Evolutionary conservation across 208 protist genomes (phyloP).

Genomic region (Leishmania martiniquensis): DNA sequence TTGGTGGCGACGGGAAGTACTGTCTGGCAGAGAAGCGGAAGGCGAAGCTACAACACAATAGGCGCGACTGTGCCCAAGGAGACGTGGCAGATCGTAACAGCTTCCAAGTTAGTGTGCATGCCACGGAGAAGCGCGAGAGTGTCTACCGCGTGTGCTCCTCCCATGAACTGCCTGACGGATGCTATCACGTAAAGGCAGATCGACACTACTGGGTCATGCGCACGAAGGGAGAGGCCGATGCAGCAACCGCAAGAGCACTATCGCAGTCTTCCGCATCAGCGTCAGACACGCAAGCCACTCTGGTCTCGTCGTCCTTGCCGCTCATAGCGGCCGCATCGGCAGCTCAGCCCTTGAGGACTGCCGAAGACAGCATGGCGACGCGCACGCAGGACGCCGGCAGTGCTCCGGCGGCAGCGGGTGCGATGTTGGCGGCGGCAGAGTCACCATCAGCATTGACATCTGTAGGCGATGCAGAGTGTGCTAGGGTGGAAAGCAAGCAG

Average conservation of each 20-base stretch:
- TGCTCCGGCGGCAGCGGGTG: not conserved
- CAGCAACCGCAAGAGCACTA: not conserved
- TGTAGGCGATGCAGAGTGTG: not conserved
- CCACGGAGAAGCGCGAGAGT: slow-evolving; percentile 12
- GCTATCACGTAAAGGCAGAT: slow-evolving; percentile 40
- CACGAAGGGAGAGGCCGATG: slow-evolving; percentile 1
- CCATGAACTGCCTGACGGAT: slow-evolving; percentile 37
- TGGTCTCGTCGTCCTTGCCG: not conserved
- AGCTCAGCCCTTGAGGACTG: not conserved
- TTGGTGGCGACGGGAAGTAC: slow-evolving; percentile 48
- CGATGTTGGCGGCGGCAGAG: not conserved
- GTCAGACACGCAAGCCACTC: not conserved
- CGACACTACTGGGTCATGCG: slow-evolving; percentile 48
- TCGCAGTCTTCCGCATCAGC: not conserved
- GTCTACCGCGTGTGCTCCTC: slow-evolving; percentile 34
- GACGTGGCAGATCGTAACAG: not conserved
- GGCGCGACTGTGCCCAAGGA: not conserved
- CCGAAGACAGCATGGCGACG: not conserved
- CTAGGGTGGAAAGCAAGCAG: slow-evolving; percentile 9
- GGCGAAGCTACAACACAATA: not conserved
- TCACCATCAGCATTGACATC: not conserved
- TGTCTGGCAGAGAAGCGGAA: slow-evolving; percentile 44
- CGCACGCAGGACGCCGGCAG: not conserved
- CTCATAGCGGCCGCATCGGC: not conserved
- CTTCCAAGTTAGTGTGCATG: not conserved